Evolutionary conservation across 306 rosid genomes (phyloP).

Genomic region (Acmispon strigosus): DNA sequence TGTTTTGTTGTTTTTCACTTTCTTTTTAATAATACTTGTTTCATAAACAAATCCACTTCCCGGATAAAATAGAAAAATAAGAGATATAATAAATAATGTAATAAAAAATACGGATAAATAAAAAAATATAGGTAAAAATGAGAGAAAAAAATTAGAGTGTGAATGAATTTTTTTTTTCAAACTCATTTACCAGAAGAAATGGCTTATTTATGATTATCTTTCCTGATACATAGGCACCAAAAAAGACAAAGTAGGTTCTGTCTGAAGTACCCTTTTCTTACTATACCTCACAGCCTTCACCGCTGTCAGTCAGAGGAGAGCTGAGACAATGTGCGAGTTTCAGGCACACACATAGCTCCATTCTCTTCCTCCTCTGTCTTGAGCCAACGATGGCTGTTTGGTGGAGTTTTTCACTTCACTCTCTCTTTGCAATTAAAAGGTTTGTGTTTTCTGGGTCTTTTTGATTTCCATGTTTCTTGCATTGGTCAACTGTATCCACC

Average conservation of each 20-base stretch:
- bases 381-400: conserved; percentile 23
- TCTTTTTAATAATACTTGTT: neutral
- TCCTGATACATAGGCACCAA: conserved; percentile 28
- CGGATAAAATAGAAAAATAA: no score
- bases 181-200: neutral
- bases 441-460: conserved; percentile 25
- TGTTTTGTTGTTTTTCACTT: neutral
- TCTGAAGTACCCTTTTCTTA: conserved; percentile 12
- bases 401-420: conserved; percentile 21
- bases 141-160: no score
- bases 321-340: conserved; percentile 46
- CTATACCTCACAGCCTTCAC: conserved; percentile 32
- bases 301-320: conserved; percentile 30
- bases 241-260: conserved; percentile 28
- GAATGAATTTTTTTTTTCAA: neutral
- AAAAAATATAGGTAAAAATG: no score
- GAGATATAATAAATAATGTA: no score
- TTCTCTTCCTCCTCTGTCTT: conserved; percentile 22
- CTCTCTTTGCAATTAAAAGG: conserved; percentile 29
- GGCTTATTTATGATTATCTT: conserved; percentile 10
- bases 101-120: no score
- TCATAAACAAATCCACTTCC: no score
- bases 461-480: conserved; percentile 16
- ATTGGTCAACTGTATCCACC: neutral
- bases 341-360: conserved; percentile 32